Evolutionary conservation across 2,329 filamentous ascomycete species (phyloP).

Genomic region (Cercospora nicotianae): DNA sequence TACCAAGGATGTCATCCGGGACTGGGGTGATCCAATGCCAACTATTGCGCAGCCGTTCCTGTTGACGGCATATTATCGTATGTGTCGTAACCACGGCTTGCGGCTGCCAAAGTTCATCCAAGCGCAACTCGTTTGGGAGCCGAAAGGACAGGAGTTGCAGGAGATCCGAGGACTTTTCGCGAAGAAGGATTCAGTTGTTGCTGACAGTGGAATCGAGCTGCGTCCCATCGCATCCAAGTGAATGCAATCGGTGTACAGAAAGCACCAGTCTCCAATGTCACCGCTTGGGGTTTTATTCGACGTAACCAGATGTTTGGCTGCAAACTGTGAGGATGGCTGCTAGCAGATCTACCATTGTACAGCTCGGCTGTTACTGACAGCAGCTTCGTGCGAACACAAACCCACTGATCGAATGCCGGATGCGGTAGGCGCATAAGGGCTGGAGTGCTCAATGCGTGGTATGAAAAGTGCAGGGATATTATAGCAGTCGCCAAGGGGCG

Average conservation of each 20-base stretch:
- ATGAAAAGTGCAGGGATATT: not conserved
- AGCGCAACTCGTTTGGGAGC: constrained; percentile 22
- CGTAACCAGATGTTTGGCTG: not conserved
- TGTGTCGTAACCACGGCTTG: constrained; percentile 13
- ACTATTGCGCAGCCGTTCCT: constrained; percentile 37
- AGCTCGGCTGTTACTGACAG: not conserved
- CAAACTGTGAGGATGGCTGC: not conserved
- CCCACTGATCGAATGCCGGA: not conserved
- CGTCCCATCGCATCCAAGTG: not conserved
- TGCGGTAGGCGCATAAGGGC: not conserved
- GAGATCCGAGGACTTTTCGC: constrained; percentile 12
- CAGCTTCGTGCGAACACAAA: not conserved
- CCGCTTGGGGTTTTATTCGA: not conserved
- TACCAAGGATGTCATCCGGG: constrained; percentile 37
- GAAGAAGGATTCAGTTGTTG: not conserved
- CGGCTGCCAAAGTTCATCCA: constrained; percentile 22
- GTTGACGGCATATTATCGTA: constrained; percentile 34
- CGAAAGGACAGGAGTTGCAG: constrained; percentile 15
- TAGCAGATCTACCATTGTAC: not conserved
- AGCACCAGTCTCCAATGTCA: not conserved
- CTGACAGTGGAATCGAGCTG: constrained; percentile 8
- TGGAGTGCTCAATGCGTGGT: not conserved
- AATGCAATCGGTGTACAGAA: not conserved
- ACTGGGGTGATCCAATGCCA: constrained; percentile 29
- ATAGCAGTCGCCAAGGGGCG: not conserved